phyloP scores from a whole-genome alignment of 768 basidiomycete species.

The Calocybe indica region DNA sequence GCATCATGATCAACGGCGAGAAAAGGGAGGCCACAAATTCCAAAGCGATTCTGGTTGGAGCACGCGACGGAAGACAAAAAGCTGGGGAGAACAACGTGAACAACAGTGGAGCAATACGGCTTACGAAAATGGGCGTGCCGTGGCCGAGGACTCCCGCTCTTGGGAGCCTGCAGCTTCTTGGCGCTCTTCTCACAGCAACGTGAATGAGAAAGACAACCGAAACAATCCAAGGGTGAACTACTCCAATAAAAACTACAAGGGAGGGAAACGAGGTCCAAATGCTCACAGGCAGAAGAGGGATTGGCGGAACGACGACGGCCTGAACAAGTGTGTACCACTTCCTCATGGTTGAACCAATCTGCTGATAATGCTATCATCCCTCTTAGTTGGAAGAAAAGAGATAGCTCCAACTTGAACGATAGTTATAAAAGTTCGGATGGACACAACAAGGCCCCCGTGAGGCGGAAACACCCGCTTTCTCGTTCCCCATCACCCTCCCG shows the following conservation, averaged over 20 bases:
- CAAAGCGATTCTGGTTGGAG: conserved; percentile 52
- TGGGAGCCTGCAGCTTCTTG: conserved; percentile 74
- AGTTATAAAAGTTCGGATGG: conserved; percentile 32
- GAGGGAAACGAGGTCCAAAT: conserved; percentile 26
- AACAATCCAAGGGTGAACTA: conserved; percentile 26
- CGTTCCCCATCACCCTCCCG: conserved; percentile 44
- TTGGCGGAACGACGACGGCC: conserved; percentile 58
- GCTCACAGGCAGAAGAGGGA: conserved; percentile 38
- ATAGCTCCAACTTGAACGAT: conserved; percentile 20
- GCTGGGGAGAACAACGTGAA: conserved; percentile 28
- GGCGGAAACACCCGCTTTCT: conserved; percentile 42
- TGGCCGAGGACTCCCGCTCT: conserved; percentile 41
- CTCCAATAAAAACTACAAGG: conserved; percentile 20
- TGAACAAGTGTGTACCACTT: conserved; percentile 60
- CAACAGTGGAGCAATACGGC: conserved; percentile 18
- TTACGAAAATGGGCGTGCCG: conserved; percentile 21
- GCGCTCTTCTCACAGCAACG: conserved; percentile 40
- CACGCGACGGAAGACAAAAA: conserved; percentile 38
- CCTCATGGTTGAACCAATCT: neutral
- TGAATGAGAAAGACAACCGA: conserved; percentile 35
- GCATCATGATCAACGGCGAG: conserved; percentile 32
- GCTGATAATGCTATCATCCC: no score
- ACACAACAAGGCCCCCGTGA: conserved; percentile 29
- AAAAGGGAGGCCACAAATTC: conserved; percentile 30
- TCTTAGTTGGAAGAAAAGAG: no score